Conservation (phyloP, 2,329 filamentous ascomycete genomes). For the Teratosphaeria viscida region DNA sequence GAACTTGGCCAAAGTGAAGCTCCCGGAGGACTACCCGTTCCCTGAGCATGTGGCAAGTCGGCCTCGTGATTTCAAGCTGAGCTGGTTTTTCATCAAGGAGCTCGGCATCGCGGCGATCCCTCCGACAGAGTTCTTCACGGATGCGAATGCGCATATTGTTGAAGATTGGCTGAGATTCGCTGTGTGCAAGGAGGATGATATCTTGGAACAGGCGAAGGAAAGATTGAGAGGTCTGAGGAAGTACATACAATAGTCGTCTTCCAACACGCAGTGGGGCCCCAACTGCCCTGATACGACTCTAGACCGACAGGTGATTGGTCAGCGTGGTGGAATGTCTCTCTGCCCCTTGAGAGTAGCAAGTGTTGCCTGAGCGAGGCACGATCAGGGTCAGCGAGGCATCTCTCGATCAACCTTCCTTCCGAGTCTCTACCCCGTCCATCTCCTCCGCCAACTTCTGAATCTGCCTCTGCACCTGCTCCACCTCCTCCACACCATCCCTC, state of each 20-base stretch:
- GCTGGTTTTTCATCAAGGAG: slow-evolving; percentile 96
- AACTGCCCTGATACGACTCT: background rate
- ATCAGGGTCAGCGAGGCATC: background rate
- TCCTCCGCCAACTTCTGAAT: background rate
- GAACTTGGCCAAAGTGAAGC: slow-evolving; percentile 77
- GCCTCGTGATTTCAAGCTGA: slow-evolving; percentile 85
- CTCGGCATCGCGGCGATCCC: slow-evolving; percentile 92
- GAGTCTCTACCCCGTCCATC: background rate
- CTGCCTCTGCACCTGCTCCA: background rate
- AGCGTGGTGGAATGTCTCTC: background rate
- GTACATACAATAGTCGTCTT: slow-evolving; percentile 29
- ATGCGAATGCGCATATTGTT: slow-evolving; percentile 65
- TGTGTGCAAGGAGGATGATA: slow-evolving; percentile 86
- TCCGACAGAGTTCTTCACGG: slow-evolving; percentile 93
- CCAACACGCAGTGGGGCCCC: background rate
- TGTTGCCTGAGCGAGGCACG: background rate
- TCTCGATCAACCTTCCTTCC: background rate
- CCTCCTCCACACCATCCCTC: background rate
- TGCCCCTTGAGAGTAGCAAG: background rate
- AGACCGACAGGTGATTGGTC: background rate
- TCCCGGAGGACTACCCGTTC: slow-evolving; percentile 79
- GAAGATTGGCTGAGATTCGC: slow-evolving; percentile 93
- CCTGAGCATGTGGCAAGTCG: slow-evolving; percentile 77
- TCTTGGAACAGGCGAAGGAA: slow-evolving; percentile 46
- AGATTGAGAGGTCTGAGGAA: slow-evolving; percentile 39